Evolutionary conservation across 169 alveolate genomes (phyloP), one percentile per base, ranked within the genome.

Genomic region (Eimeria praecox): DNA sequence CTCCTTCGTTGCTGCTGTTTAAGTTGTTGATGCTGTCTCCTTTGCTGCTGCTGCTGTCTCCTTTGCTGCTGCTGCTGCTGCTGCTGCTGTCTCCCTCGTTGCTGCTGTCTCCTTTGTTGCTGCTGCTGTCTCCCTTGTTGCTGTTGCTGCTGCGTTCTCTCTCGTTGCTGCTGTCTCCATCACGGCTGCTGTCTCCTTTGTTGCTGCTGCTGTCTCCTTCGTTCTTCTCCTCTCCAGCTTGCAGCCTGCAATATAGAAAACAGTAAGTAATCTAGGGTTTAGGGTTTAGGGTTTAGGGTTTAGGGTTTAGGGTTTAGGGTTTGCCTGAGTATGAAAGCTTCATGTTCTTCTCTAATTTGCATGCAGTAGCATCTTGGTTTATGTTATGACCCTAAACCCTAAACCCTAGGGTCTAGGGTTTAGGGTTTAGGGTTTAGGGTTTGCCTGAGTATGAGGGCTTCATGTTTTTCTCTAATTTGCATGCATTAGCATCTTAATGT

Each of bases 381-480:
- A 66, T 92, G 90, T 40, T 66, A 35, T n/a, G 14, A 9, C 14
- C 59, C 8, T 66, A 66, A 10, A 10, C 14, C 42, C 66, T 35
- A 20, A 6, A n/a, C 22, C 30, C 22, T 30, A 27, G 69, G 90
- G 46, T 73, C 44, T 90, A 92, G 38, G 22, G 95, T 82, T 87
- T 92, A 52, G 59, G 59, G 59, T 52, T 52, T 52, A 52, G 78
- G 78, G 42, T 66, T 66, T 52, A 52, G 59, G 59, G 59, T 52
- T 52, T 52, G 14, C 95, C 95, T 52, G 59, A 92, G 92, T 20
- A 54, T 14, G 30, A 92, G 54, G 66, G 95, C 95, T 44, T 92
- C 91, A 90, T 92, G 83, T 30, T 92, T 90, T 20, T 92, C 35
- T 44, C 75, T 92, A 42, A 92, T 52, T 44, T 92, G 95, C 30